These are phyloP conservation scores for Podospora didyma DNA, from an alignment of 495 filamentous ascomycete species.

Conservation along the genomic window DNA sequence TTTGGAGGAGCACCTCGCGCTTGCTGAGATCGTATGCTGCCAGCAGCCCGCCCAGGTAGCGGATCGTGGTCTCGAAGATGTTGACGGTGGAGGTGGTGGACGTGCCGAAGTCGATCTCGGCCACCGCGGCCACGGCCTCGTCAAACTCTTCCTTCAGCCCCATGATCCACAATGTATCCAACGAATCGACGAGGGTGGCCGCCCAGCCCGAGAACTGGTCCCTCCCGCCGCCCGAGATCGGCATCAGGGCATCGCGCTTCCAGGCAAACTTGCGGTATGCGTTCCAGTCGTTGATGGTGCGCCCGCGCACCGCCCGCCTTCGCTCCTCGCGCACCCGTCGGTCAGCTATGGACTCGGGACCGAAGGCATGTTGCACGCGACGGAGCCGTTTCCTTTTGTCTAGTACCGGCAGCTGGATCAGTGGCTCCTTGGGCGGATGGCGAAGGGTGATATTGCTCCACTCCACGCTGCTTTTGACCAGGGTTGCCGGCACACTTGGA, in stretches of 20 bases:
- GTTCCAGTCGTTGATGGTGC: constrained; percentile 66
- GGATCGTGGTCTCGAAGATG: constrained; percentile 72
- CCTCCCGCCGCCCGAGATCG: constrained; percentile 33
- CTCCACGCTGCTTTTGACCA: constrained; percentile 35
- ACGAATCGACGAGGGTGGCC: constrained; percentile 78
- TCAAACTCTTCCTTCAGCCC: constrained; percentile 76
- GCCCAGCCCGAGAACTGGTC: constrained; percentile 63
- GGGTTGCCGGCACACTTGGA: too few relatives aligned
- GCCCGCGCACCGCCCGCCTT: constrained; percentile 49
- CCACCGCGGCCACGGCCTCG: constrained; percentile 59
- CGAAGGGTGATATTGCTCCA: constrained; percentile 32
- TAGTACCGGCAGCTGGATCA: constrained; percentile 24
- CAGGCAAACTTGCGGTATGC: constrained; percentile 75
- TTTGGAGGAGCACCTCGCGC: constrained; percentile 56
- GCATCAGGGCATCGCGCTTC: constrained; percentile 65
- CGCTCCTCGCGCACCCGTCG: not conserved
- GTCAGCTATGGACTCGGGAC: constrained; percentile 8
- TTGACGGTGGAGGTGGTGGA: constrained; percentile 47
- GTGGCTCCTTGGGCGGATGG: constrained; percentile 28
- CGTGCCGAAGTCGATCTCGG: constrained; percentile 69
- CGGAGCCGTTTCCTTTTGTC: constrained; percentile 26
- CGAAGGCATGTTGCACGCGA: constrained; percentile 35
- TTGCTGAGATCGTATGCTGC: constrained; percentile 72
- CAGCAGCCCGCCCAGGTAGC: constrained; percentile 70
- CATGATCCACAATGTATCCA: constrained; percentile 91